Percentiles rank a stretch among this genome's conserved stretches.
Conservation (phyloP, 768 basidiomycete genomes). For the Nidularia pulvinata region DNA sequence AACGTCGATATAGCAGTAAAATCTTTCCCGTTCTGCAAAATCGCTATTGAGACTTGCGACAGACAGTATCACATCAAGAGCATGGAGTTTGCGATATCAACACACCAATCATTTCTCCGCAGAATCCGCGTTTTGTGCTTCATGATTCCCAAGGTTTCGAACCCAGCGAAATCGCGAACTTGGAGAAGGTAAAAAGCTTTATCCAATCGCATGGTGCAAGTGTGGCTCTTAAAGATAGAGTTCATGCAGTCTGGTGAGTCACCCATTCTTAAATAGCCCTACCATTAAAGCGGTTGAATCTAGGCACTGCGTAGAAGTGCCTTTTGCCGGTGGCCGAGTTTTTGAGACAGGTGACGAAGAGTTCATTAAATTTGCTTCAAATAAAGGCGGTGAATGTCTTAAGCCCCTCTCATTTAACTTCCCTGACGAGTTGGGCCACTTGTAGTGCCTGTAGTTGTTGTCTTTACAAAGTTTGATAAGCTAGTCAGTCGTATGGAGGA, state of each 20-base stretch:
- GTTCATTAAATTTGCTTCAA: not conserved
- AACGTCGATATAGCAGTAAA: not conserved
- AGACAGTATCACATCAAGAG: not conserved
- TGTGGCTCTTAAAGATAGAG: not conserved
- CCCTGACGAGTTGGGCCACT: not conserved
- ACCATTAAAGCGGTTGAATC: not conserved
- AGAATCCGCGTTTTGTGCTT: not conserved
- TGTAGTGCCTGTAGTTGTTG: not conserved
- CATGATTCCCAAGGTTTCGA: not conserved
- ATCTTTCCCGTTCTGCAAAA: not conserved
- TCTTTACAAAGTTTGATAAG: not conserved
- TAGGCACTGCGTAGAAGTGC: not conserved
- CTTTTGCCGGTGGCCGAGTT: not conserved
- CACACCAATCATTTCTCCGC: not conserved
- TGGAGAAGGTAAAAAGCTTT: not conserved
- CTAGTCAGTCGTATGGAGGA: not conserved
- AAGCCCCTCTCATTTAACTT: not conserved
- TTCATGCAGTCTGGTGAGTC: not conserved
- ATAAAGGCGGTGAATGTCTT: not conserved
- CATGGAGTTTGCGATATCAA: conserved; percentile 1
- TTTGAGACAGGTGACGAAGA: not conserved
- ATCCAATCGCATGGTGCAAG: not conserved
- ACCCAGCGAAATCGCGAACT: not conserved
- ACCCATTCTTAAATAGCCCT: not conserved
- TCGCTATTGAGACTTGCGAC: not conserved